phyloP scores from a whole-genome alignment of 1,139 yeast genomes.

The Suhomyces guaymorum region DNA sequence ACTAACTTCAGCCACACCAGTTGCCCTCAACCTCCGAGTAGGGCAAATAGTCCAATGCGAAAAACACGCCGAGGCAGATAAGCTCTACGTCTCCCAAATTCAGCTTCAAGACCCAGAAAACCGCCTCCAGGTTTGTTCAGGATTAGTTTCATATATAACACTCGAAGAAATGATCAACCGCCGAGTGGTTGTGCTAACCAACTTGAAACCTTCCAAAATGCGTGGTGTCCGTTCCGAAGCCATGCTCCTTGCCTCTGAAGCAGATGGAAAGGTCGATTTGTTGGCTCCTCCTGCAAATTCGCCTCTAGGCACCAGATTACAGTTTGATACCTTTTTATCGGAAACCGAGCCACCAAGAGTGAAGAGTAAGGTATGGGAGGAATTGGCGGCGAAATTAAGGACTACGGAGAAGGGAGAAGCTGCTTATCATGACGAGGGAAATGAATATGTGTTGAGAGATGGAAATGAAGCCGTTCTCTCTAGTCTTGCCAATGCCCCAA shows the following conservation, averaged over 20 bases:
- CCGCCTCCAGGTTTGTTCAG: slow-evolving; percentile 54
- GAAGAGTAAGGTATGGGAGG: slow-evolving; percentile 38
- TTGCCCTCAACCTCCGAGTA: slow-evolving; percentile 36
- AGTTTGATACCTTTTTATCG: slow-evolving; percentile 25
- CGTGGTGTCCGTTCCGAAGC: slow-evolving; percentile 75
- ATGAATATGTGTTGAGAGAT: slow-evolving; percentile 9
- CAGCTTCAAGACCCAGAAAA: slow-evolving; percentile 19
- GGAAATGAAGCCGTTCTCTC: too few species aligned
- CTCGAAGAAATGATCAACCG: slow-evolving; percentile 83
- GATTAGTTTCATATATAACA: slow-evolving; percentile 66
- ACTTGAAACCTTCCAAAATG: slow-evolving; percentile 89
- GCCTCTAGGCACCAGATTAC: slow-evolving; percentile 31
- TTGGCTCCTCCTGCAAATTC: slow-evolving; percentile 26
- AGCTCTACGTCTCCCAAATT: slow-evolving; percentile 53
- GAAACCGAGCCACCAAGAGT: slow-evolving; percentile 26
- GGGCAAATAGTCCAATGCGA: slow-evolving; percentile 47
- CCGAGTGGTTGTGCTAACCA: slow-evolving; percentile 79
- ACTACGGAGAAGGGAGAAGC: slow-evolving; percentile 31
- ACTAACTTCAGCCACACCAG: slow-evolving; percentile 22
- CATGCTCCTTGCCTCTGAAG: slow-evolving; percentile 57
- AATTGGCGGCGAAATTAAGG: slow-evolving; percentile 27
- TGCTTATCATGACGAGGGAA: slow-evolving; percentile 18
- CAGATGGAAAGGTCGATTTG: slow-evolving; percentile 20
- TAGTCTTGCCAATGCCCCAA: too few species aligned
- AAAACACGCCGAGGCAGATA: slow-evolving; percentile 54